Evolutionary conservation across 371 early-diverging fungal genomes (phyloP).

Genomic region (Chytridium lagenaria): DNA sequence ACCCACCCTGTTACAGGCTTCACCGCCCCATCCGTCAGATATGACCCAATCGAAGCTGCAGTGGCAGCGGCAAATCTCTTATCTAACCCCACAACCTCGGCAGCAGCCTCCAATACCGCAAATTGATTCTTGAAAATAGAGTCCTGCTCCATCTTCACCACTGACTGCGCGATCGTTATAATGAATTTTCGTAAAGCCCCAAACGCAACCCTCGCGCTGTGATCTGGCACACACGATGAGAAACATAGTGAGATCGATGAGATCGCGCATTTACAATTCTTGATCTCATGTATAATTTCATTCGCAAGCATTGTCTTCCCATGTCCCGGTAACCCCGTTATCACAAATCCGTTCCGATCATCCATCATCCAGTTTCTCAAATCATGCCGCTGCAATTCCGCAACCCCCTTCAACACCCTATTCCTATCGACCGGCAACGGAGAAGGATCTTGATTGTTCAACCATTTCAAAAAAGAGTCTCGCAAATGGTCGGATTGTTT

Average conservation of each 20-base stretch:
- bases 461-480: too few species aligned
- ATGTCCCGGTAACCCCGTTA: background rate
- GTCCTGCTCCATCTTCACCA: background rate
- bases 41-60: background rate
- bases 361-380: background rate
- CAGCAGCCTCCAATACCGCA: background rate
- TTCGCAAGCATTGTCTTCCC: background rate
- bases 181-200: background rate
- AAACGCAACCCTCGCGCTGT: background rate
- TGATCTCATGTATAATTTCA: background rate
- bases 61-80: background rate
- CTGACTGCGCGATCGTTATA: background rate
- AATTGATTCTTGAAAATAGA: background rate
- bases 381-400: slow-evolving; percentile 8
- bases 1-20: background rate
- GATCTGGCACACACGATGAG: background rate
- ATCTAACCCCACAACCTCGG: background rate
- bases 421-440: too few species aligned
- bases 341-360: background rate
- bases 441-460: too few species aligned
- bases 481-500: too few species aligned
- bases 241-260: background rate
- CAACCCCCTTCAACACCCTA: too few species aligned
- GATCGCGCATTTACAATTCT: background rate
- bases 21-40: background rate